Percentiles rank a stretch among this genome's conserved stretches.
These are phyloP conservation scores for Achlya hypogyna DNA, from an alignment of 352 stramenopile genomes.

Conservation along the genomic window DNA sequence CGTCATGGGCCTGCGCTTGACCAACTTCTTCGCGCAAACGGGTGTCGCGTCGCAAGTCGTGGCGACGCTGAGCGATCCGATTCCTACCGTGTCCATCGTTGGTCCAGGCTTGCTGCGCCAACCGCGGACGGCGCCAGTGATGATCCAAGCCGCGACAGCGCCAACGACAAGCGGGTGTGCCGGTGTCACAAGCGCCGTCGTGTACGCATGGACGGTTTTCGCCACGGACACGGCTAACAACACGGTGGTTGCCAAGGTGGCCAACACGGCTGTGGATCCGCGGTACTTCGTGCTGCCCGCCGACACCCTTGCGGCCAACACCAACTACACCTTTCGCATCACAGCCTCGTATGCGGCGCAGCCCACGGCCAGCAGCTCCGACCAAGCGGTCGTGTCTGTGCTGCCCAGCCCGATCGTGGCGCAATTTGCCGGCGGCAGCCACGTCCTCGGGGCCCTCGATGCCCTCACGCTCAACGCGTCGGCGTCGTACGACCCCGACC, in stretches of 20 bases:
- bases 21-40: conserved; percentile 47
- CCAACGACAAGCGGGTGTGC: conserved; percentile 37
- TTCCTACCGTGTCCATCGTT: conserved; percentile 41
- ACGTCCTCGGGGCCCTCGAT: conserved; percentile 41
- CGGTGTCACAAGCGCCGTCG: conserved; percentile 27
- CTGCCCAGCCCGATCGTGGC: conserved; percentile 31
- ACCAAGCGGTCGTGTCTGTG: conserved; percentile 36
- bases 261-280: conserved; percentile 51
- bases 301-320: conserved; percentile 27
- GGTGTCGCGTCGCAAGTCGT: conserved; percentile 25
- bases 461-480: conserved; percentile 40
- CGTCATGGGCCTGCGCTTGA: conserved; percentile 39
- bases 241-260: conserved; percentile 30
- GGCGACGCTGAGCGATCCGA: conserved; percentile 30
- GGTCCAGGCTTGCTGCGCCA: conserved; percentile 32
- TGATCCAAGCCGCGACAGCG: conserved; percentile 13
- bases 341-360: conserved; percentile 36
- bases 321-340: conserved; percentile 47
- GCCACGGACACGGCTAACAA: neutral
- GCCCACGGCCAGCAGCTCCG: conserved; percentile 26
- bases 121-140: conserved; percentile 23
- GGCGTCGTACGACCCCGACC: conserved; percentile 41
- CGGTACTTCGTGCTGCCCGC: conserved; percentile 43
- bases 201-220: conserved; percentile 34
- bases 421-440: conserved; percentile 33